Evolutionary conservation across 2,329 filamentous ascomycete genomes (phyloP).

Genomic region (Penicillium sclerotiorum): DNA sequence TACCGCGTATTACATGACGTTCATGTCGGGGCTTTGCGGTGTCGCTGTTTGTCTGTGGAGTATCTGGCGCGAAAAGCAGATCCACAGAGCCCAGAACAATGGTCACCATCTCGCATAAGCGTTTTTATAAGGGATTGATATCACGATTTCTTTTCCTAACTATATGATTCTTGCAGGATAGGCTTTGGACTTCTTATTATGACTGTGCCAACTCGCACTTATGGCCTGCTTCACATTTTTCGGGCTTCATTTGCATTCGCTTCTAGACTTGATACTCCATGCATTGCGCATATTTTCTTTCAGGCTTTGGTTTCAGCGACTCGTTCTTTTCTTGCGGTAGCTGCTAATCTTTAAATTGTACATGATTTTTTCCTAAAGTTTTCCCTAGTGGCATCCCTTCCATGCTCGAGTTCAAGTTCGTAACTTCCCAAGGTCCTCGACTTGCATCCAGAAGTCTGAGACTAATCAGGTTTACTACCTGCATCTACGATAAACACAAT

Average conservation of each 20-base stretch:
- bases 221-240: background rate
- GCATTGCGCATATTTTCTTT: constrained; percentile 3
- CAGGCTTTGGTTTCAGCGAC: background rate
- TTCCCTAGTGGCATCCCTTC: too few relatives aligned
- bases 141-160: too few relatives aligned
- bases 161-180: too few relatives aligned
- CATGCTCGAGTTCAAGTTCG: too few relatives aligned
- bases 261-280: constrained; percentile 20
- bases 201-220: constrained; percentile 36
- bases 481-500: too few relatives aligned
- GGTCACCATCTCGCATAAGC: constrained; percentile 36
- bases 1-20: constrained; percentile 77
- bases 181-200: too few relatives aligned
- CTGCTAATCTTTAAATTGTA: background rate
- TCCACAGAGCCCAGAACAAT: constrained; percentile 28
- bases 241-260: background rate
- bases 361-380: background rate
- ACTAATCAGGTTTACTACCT: too few relatives aligned
- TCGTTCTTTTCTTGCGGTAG: background rate
- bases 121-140: background rate
- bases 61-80: constrained; percentile 43
- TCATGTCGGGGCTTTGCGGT: constrained; percentile 70
- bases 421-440: too few relatives aligned
- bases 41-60: constrained; percentile 67
- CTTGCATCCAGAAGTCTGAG: too few relatives aligned